Conservation (phyloP, 2,329 filamentous ascomycete species). For the Hirsutella minnesotensis region DNA sequence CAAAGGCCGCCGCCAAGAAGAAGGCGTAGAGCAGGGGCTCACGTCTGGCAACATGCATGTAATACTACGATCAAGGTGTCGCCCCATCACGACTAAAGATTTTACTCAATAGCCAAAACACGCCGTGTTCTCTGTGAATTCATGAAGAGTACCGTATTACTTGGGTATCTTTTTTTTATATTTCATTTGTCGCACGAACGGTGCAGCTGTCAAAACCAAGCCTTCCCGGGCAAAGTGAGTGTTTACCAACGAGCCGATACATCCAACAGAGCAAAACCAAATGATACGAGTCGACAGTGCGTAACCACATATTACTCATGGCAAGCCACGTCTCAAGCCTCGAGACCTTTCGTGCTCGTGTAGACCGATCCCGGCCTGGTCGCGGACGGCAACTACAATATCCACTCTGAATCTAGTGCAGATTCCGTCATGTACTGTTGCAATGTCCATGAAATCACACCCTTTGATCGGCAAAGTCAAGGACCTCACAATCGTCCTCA, state of each 20-base stretch:
- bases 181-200: slow-evolving; percentile 12
- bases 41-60: slow-evolving; percentile 1
- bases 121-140: no score
- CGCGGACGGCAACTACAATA: not conserved
- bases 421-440: not conserved
- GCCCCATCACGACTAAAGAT: no score
- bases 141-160: not conserved
- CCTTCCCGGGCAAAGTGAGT: slow-evolving; percentile 14
- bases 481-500: slow-evolving; percentile 83
- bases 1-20: slow-evolving; percentile 74
- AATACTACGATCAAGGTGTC: slow-evolving; percentile 3
- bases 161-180: slow-evolving; percentile 23
- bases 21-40: slow-evolving; percentile 48
- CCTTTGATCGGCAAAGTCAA: slow-evolving; percentile 71
- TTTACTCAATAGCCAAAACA: no score
- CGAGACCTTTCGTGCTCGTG: not conserved
- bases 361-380: not conserved
- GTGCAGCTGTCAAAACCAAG: slow-evolving; percentile 7
- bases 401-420: not conserved
- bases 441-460: slow-evolving; percentile 32
- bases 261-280: slow-evolving; percentile 16
- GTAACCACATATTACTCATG: slow-evolving; percentile 1
- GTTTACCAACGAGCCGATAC: slow-evolving; percentile 14
- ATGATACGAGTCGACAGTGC: not conserved
- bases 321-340: not conserved